These are phyloP conservation scores for Kernera saxatilis DNA, from an alignment of 345 rosid genomes.

Conservation along the genomic window DNA sequence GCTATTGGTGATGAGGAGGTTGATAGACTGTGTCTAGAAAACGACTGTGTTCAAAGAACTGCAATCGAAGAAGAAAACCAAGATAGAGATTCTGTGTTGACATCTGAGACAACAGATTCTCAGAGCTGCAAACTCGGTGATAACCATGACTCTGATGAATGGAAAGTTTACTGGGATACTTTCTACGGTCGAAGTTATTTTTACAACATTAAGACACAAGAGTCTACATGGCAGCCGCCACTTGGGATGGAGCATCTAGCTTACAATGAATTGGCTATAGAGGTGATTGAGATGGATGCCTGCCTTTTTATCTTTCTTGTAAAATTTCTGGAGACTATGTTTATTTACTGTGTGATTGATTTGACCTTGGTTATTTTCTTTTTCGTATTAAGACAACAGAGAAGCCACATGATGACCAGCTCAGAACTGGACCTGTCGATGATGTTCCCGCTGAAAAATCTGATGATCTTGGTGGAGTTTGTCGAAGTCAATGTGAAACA, in stretches of 20 bases:
- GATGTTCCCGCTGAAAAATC: background rate
- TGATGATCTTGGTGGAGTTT: slow-evolving; percentile 28
- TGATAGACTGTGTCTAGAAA: slow-evolving; percentile 21
- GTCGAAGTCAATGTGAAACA: slow-evolving; percentile 22
- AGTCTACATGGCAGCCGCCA: slow-evolving; percentile 74
- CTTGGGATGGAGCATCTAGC: slow-evolving; percentile 55
- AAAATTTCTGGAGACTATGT: background rate
- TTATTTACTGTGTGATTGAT: slow-evolving; percentile 14
- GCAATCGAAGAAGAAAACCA: slow-evolving; percentile 3
- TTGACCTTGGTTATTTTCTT: background rate
- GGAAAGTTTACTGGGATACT: slow-evolving; percentile 77
- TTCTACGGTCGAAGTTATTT: slow-evolving; percentile 63
- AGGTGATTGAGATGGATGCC: slow-evolving; percentile 28
- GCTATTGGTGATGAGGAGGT: slow-evolving; percentile 22
- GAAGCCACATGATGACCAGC: slow-evolving; percentile 21
- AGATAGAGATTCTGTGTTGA: slow-evolving; percentile 13
- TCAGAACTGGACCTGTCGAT: background rate
- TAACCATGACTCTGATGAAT: slow-evolving; percentile 40
- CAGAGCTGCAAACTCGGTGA: slow-evolving; percentile 17
- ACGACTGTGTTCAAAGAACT: slow-evolving; percentile 16
- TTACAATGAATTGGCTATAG: slow-evolving; percentile 28
- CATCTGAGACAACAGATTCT: slow-evolving; percentile 23
- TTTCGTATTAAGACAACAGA: slow-evolving; percentile 21
- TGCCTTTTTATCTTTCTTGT: slow-evolving; percentile 17
- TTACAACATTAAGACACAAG: slow-evolving; percentile 53